phyloP scores from a whole-genome alignment of 108 stramenopile species.

The Seminavis robusta region DNA sequence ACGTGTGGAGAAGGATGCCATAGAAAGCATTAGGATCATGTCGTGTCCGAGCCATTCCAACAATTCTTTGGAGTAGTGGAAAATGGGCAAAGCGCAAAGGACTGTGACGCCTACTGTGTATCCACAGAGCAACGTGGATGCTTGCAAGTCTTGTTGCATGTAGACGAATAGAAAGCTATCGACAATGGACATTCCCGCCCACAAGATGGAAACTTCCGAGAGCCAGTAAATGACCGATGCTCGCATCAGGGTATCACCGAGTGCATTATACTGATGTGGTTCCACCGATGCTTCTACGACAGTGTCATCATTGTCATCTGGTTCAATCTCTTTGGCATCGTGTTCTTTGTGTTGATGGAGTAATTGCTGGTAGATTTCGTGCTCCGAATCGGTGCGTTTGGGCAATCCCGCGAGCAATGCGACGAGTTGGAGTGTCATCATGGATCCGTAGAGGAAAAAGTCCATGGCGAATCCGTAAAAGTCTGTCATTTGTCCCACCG shows the following conservation, averaged over 20 bases:
- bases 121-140: constrained; percentile 32
- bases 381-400: no score
- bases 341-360: no score
- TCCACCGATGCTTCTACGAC: neutral
- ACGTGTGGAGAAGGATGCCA: constrained; percentile 31
- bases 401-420: no score
- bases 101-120: constrained; percentile 33
- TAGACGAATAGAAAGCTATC: constrained; percentile 40
- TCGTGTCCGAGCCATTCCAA: constrained; percentile 25
- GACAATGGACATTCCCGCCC: constrained; percentile 45
- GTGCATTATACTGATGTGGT: neutral
- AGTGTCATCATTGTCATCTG: no score
- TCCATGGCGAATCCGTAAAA: constrained; percentile 43
- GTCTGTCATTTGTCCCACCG: constrained; percentile 47
- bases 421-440: constrained; percentile 25
- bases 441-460: constrained; percentile 39
- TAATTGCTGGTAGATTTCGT: no score
- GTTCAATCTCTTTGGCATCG: no score
- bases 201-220: constrained; percentile 35
- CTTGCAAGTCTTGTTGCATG: constrained; percentile 30
- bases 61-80: constrained; percentile 30
- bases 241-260: no score
- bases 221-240: constrained; percentile 29
- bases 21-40: constrained; percentile 25
- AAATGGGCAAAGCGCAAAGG: constrained; percentile 32